Evolutionary conservation across 2,329 filamentous ascomycete species (phyloP), one percentile per base, ranked within the genome.

Genomic region (Kalmusia sp.): DNA sequence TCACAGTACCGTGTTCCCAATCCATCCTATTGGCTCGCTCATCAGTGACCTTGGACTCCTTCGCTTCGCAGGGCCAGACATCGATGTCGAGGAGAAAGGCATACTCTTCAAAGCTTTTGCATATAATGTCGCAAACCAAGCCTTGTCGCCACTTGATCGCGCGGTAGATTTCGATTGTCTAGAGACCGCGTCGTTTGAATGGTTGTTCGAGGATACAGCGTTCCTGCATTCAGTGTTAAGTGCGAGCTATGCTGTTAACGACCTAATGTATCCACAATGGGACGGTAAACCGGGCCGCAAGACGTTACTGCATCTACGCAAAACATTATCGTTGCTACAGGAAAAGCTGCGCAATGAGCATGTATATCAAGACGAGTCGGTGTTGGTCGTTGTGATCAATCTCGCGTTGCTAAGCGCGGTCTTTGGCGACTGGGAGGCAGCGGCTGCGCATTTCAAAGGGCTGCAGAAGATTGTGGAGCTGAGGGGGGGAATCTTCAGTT

Each of bases 341-440:
- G 30, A 35, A 19, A 58, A 53, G 30, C 33, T 60, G 45, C 15
- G 41, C n/a, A n/a, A 38, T 2, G 12, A 54, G 11, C 6, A 57
- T 19, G 61, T 39, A 2, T 33, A 59, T 47, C 19, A 47, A 12
- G 49, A 56, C 6, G 58, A 61, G 28, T 34, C 56, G 1, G 46
- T 51, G 8, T 15, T 63, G 25, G 46, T 51, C 7, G 49, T 63
- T 11, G 47, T 63, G n/a, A 46, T 61, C 8, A 59, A 51, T 19
- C 48, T 63, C 1, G 41, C 56, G 4, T 38, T 61, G 1, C 22
- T 63, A 5, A 48, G 55, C 15, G 58, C 53, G n/a, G 31, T 54
- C 1, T 59, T 51, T 41, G 52, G 53, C 4, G 61, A 63, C 27
- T 57, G 46, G 51, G 5, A 15, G 1, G 58, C 61, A 1, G 58